Evolutionary conservation across 768 basidiomycete genomes (phyloP).

Genomic region (Pulveroboletus sp.): DNA sequence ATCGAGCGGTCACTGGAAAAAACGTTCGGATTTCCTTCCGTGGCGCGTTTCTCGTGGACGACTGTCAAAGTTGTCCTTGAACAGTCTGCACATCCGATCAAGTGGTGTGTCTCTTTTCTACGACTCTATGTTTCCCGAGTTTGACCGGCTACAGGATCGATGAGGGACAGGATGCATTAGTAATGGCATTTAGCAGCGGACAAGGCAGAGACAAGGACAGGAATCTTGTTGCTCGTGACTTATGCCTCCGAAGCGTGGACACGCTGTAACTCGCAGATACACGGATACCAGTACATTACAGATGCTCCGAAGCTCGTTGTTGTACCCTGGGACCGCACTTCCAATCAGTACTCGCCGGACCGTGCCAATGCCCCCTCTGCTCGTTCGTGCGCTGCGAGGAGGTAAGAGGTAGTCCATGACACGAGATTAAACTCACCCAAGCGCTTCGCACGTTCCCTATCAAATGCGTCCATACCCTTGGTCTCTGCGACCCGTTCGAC

Average conservation of each 20-base stretch:
- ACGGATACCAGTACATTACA: constrained; percentile 13
- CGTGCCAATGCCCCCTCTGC: constrained; percentile 6
- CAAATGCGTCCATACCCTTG: constrained; percentile 20
- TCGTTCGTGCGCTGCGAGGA: constrained; percentile 11
- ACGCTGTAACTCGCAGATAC: constrained; percentile 40
- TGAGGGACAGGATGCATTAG: constrained; percentile 71
- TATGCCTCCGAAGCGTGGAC: constrained; percentile 66
- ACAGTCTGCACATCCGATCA: constrained; percentile 67
- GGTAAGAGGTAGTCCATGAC: background rate
- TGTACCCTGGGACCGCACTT: background rate
- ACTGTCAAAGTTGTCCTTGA: constrained; percentile 85
- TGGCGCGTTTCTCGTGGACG: constrained; percentile 94
- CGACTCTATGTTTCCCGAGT: background rate
- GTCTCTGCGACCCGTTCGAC: constrained; percentile 25
- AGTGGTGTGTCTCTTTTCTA: constrained; percentile 56
- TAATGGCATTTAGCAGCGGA: constrained; percentile 68
- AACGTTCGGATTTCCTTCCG: constrained; percentile 86
- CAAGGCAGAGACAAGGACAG: constrained; percentile 74
- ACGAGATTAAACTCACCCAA: constrained; percentile 13
- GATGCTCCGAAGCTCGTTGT: background rate
- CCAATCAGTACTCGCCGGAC: constrained; percentile 12
- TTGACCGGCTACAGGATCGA: constrained; percentile 56
- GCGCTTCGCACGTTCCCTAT: constrained; percentile 19
- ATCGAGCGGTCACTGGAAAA: constrained; percentile 70
- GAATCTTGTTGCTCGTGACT: constrained; percentile 64